Evolutionary conservation across 2,329 filamentous ascomycete genomes (phyloP).

Genomic region (Colletotrichum sp.): DNA sequence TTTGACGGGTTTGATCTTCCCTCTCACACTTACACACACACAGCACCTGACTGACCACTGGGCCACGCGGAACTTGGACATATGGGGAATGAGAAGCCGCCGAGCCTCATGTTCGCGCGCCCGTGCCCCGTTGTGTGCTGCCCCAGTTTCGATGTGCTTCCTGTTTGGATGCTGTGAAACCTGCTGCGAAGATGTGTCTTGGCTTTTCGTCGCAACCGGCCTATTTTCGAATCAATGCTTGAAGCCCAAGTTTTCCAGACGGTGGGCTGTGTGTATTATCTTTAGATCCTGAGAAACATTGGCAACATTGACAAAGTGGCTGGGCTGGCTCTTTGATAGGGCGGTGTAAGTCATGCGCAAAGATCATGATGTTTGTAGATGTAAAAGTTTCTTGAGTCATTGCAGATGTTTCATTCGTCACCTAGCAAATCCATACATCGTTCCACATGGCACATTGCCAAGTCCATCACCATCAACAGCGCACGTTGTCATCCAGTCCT

Average conservation of each 20-base stretch:
- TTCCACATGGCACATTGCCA: neutral
- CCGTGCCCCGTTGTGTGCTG: neutral
- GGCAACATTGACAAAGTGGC: neutral
- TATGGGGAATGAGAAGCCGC: neutral
- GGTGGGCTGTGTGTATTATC: neutral
- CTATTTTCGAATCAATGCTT: neutral
- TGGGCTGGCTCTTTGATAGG: neutral
- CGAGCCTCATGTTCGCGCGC: conserved; percentile 6
- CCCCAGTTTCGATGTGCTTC: neutral
- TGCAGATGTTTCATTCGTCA: conserved; percentile 8
- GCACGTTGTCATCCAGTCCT: neutral
- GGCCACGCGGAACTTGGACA: neutral
- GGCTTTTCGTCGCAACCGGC: neutral
- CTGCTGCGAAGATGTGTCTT: neutral
- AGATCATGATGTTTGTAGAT: neutral
- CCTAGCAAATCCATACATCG: neutral
- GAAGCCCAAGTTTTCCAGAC: neutral
- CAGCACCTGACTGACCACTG: neutral
- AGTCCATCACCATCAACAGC: neutral
- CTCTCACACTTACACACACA: neutral
- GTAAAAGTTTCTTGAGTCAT: neutral
- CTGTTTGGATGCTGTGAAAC: neutral
- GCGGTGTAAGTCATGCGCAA: neutral
- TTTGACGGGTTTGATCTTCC: neutral
- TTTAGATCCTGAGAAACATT: neutral